Conservation (phyloP, 1,139 yeast genomes). For the Schwanniomyces etchellsii region DNA sequence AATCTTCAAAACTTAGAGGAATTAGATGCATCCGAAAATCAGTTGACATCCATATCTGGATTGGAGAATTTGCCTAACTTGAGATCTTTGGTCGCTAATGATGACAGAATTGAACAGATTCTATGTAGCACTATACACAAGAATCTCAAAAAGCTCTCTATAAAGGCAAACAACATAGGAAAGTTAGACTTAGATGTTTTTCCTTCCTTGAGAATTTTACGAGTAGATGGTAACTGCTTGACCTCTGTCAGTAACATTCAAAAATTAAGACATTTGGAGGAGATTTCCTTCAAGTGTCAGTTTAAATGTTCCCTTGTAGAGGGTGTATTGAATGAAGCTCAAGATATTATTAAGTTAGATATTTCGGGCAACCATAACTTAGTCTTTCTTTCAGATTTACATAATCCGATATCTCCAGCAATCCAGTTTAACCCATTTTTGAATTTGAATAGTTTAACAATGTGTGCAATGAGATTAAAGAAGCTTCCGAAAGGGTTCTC, state of each 20-base stretch:
- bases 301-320: constrained; percentile 14
- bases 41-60: constrained; percentile 25
- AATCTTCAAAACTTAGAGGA: constrained; percentile 38
- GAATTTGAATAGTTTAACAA: constrained; percentile 32
- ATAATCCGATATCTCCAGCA: constrained; percentile 1
- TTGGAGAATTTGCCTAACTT: constrained; percentile 31
- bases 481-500: constrained; percentile 31
- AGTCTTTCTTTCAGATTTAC: constrained; percentile 4
- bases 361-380: constrained; percentile 30
- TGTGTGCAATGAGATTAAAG: constrained; percentile 41
- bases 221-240: constrained; percentile 43
- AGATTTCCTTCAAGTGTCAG: constrained; percentile 38
- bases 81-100: constrained; percentile 37
- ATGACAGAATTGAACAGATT: constrained; percentile 29
- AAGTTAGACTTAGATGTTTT: constrained; percentile 25
- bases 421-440: constrained; percentile 18
- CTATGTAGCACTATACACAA: constrained; percentile 18
- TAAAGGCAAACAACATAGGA: constrained; percentile 35
- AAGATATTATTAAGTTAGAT: constrained; percentile 25
- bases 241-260: constrained; percentile 19
- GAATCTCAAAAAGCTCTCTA: constrained; percentile 36
- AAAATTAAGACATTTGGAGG: constrained; percentile 32
- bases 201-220: constrained; percentile 37
- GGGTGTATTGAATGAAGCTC: constrained; percentile 12
- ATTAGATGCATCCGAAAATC: constrained; percentile 40